phyloP scores from a whole-genome alignment of 345 rosid species.

The Rhodomyrtus tomentosa region DNA sequence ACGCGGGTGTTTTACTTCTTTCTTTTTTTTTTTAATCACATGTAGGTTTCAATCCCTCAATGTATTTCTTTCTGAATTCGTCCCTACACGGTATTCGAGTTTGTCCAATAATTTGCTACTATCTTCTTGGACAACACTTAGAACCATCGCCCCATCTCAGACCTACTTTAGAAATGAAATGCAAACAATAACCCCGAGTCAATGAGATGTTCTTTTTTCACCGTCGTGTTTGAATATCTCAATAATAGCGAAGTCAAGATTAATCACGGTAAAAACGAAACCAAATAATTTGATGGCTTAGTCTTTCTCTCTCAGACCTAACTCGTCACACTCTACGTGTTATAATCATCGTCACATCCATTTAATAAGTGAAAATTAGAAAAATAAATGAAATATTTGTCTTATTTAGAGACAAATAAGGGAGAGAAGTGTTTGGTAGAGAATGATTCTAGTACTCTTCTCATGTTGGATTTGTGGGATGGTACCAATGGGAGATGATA shows the following conservation, averaged over 20 bases:
- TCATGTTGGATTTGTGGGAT: not conserved
- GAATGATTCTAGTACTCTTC: not conserved
- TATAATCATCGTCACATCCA: not conserved
- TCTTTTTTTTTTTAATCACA: not conserved
- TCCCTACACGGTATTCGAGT: not conserved
- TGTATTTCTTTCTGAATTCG: not conserved
- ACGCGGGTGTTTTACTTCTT: not conserved
- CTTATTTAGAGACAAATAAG: not conserved
- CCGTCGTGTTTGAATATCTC: rapidly evolving
- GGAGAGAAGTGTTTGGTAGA: not conserved
- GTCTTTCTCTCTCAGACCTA: not conserved
- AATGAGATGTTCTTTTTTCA: too few relatives aligned
- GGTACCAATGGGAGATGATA: not conserved
- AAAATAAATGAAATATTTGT: not conserved
- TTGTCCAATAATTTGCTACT: too few relatives aligned
- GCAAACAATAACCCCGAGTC: too few relatives aligned
- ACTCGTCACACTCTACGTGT: not conserved
- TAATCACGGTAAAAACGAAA: not conserved
- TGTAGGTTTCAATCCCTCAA: rapidly evolving
- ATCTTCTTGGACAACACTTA: too few relatives aligned
- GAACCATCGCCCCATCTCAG: too few relatives aligned
- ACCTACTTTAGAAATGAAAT: too few relatives aligned
- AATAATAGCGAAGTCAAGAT: not conserved
- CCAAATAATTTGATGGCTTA: not conserved
- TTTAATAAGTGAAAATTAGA: not conserved